Base-by-base conservation (phyloP, 495 filamentous ascomycete genomes). In the Podospora pseudoanserina region DNA sequence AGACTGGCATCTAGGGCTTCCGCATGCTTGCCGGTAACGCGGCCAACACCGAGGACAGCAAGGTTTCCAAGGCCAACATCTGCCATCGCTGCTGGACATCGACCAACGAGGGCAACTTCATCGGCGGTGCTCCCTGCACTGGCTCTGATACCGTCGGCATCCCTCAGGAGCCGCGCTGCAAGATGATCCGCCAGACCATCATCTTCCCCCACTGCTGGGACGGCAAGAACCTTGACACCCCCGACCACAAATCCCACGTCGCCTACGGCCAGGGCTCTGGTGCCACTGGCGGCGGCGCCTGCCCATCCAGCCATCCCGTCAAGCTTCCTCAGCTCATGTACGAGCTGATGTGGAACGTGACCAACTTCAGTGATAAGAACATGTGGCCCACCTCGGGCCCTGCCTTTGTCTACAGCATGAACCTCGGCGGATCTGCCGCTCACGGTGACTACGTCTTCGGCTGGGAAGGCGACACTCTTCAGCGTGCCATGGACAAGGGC, bases 371-470 rank as follows among this genome's bases (percentile, higher is more conserved):
- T 54, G 80, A 87, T 74, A 76, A 79, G 73, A 68, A 74, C 76
- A 75, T 78, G 67, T 90, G 87, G 86, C 85, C 86, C 70, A 78
- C 78, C 69, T 80, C 80, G 49, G 86, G 87, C 73, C 87, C 87
- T 4, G 72, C 72, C 28, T 89, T 88, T 79, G 72, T 78, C 64
- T 82, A 80, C 72, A 78, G 76, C 64, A 80, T 84, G 81, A 83
- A 83, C 79, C 71, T 84, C 28, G 82, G 79, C 67, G 81, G 81
- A 64, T 71, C 81, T n/a, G 81, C 81, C 32, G 81, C 81, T 59
- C 91, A 93, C 78, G 90, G 88, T 66, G 90, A 93, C 79, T 93
- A 92, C 81, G 76, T 93, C 70, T 91, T 91, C 74, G 91, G 91
- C 71, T 94, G 91, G 91, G 84, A 93, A 75, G 80, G 82, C 34